Evolutionary conservation across 192 early-diverging fungal genomes (phyloP).

Genomic region (Spizellomyces punctatus): DNA sequence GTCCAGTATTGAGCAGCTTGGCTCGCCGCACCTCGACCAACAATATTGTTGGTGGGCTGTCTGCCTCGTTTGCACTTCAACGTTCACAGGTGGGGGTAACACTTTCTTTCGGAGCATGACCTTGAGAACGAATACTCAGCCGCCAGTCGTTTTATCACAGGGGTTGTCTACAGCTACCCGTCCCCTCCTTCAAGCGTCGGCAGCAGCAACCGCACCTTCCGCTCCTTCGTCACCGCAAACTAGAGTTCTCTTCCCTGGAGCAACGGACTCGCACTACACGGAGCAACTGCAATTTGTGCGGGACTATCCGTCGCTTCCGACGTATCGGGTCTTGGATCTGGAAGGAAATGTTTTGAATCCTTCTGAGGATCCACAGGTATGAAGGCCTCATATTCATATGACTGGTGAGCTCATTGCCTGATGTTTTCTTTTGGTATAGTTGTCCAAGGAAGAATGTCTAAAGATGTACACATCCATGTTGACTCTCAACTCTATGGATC

Average conservation of each 20-base stretch:
- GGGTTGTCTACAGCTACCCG: neutral
- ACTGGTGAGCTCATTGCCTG: neutral
- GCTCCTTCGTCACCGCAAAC: neutral
- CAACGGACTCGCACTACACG: conserved; percentile 52
- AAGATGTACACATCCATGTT: conserved; percentile 93
- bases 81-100: no score
- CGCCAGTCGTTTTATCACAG: neutral
- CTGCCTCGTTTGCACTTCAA: no score
- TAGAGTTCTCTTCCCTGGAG: conserved; percentile 50
- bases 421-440: conserved; percentile 38
- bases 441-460: conserved; percentile 73
- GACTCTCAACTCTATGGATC: conserved; percentile 87
- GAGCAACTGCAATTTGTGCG: conserved; percentile 46
- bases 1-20: no score
- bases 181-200: neutral
- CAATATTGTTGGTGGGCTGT: no score
- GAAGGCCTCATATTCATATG: neutral
- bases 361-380: conserved; percentile 69
- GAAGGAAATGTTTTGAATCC: conserved; percentile 76
- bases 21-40: no score
- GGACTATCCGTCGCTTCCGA: conserved; percentile 67
- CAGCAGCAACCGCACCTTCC: conserved; percentile 1
- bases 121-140: no score
- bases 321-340: conserved; percentile 93
- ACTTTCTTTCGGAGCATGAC: no score